Evolutionary conservation across 2,329 filamentous ascomycete species (phyloP).

Genomic region (Amauroascus niger): DNA sequence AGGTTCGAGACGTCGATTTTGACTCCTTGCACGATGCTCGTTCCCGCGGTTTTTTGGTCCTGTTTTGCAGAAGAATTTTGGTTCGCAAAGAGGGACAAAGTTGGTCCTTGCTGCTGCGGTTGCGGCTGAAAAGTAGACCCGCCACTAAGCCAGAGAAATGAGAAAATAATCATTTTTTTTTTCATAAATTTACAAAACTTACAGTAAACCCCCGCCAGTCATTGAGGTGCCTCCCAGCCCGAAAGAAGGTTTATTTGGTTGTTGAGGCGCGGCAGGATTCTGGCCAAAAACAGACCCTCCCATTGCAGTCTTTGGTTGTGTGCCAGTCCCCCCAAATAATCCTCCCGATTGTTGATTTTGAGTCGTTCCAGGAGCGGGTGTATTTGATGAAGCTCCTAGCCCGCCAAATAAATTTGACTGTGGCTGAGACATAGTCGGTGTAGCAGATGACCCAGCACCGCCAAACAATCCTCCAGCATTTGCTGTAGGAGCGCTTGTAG

Average conservation of each 20-base stretch:
- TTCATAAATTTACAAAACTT: conserved; percentile 17
- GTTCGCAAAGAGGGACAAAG: conserved; percentile 33
- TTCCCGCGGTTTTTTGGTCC: conserved; percentile 27
- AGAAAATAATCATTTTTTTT: neutral
- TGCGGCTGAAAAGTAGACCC: conserved; percentile 25
- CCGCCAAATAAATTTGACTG: conserved; percentile 14
- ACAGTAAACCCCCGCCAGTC: conserved; percentile 29
- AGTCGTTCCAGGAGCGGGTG: conserved; percentile 26
- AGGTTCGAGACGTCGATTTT: conserved; percentile 71
- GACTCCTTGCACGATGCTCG: conserved; percentile 53
- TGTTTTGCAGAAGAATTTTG: conserved; percentile 24
- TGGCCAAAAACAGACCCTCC: conserved; percentile 22
- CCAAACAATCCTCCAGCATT: conserved; percentile 29
- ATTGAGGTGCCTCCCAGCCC: conserved; percentile 24
- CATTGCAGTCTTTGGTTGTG: conserved; percentile 20
- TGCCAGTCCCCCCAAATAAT: conserved; percentile 19
- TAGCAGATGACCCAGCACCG: conserved; percentile 17
- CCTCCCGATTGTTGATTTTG: conserved; percentile 21
- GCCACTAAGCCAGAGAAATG: conserved; percentile 19
- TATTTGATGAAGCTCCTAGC: conserved; percentile 19
- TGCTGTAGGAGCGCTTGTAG: conserved; percentile 20
- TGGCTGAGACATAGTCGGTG: conserved; percentile 14
- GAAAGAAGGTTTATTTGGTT: conserved; percentile 22
- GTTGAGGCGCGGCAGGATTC: conserved; percentile 11
- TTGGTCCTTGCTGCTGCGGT: conserved; percentile 46